phyloP scores from a whole-genome alignment of 2,329 filamentous ascomycete species.

The Penicillium sp. region DNA sequence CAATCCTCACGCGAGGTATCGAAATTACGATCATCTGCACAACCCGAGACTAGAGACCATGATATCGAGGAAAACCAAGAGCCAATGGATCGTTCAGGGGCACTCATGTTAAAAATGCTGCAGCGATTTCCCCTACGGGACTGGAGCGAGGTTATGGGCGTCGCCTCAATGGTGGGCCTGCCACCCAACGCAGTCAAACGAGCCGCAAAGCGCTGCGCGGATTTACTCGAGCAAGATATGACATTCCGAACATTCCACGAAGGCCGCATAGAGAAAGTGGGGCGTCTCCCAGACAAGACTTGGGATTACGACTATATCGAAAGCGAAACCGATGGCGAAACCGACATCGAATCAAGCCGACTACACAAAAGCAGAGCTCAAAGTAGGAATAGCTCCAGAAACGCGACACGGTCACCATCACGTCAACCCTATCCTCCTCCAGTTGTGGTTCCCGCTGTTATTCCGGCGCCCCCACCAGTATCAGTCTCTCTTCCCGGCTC shows the following conservation, averaged over 20 bases:
- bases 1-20: not conserved
- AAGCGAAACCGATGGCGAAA: not conserved
- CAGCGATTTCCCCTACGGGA: slow-evolving; percentile 56
- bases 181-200: slow-evolving; percentile 64
- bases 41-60: not conserved
- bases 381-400: not conserved
- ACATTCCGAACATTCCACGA: slow-evolving; percentile 59
- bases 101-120: not conserved
- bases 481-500: not conserved
- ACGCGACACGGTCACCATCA: not conserved
- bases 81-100: not conserved
- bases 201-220: slow-evolving; percentile 71
- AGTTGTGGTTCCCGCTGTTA: not conserved
- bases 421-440: not conserved
- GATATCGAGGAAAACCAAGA: not conserved
- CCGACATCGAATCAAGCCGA: not conserved
- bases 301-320: slow-evolving; percentile 3
- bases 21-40: slow-evolving; percentile 8
- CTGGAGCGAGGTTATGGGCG: slow-evolving; percentile 82
- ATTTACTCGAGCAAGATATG: slow-evolving; percentile 74
- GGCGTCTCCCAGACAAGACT: slow-evolving; percentile 6
- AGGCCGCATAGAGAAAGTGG: slow-evolving; percentile 22
- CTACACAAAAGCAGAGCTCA: not conserved
- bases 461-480: not conserved
- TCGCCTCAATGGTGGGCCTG: slow-evolving; percentile 75